A percentile compares a stretch with the other conserved stretches of the same genome.
Conservation (phyloP, 768 basidiomycete species). For the Tephrocybe rancida region DNA sequence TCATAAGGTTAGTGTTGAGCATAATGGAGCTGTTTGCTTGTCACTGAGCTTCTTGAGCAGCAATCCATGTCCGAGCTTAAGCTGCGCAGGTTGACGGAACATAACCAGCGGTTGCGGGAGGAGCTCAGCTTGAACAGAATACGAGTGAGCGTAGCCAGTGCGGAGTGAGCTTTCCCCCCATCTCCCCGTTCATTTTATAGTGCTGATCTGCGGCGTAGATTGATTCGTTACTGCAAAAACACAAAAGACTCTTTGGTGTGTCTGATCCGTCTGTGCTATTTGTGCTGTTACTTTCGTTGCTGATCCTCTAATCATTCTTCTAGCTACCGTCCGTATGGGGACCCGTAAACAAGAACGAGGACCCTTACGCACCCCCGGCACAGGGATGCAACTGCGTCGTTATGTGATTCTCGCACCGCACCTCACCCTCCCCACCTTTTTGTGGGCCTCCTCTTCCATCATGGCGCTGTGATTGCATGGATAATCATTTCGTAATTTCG, state of each 20-base stretch:
- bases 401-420: conserved; percentile 49
- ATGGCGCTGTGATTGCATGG: conserved; percentile 1
- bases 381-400: conserved; percentile 71
- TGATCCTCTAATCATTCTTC: conserved; percentile 14
- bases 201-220: conserved; percentile 42
- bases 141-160: conserved; percentile 88
- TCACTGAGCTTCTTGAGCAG: conserved; percentile 28
- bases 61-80: conserved; percentile 99
- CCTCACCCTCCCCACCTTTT: background rate
- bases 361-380: conserved; percentile 88
- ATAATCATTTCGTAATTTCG: conserved; percentile 3
- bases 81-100: conserved; percentile 89
- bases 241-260: conserved; percentile 89
- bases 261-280: conserved; percentile 20
- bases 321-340: conserved; percentile 97
- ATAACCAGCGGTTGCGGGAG: conserved; percentile 89
- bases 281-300: conserved; percentile 4
- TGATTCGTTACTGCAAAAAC: conserved; percentile 93
- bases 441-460: background rate
- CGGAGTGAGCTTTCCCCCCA: conserved; percentile 58
- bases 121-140: conserved; percentile 90
- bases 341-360: conserved; percentile 83
- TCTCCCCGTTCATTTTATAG: background rate
- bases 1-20: conserved; percentile 54
- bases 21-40: conserved; percentile 3